Percentiles rank a stretch among this genome's conserved stretches.
Conservation (phyloP, 768 basidiomycete genomes). For the Boletus insuetus region DNA sequence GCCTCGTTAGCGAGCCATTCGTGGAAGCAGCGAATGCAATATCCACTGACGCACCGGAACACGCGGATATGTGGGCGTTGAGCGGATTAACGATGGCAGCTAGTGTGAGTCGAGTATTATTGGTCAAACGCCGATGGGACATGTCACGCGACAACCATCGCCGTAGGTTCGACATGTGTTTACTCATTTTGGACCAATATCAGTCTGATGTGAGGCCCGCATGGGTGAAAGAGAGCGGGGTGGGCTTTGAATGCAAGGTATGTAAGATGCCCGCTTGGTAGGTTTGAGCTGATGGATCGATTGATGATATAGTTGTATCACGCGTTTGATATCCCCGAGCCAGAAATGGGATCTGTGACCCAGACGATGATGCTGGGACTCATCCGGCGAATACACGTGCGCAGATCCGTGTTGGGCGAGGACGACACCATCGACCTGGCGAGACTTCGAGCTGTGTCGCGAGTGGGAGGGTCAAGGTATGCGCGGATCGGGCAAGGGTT, state of each 20-base stretch:
- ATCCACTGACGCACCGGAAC: slow-evolving; percentile 53
- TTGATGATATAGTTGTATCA: slow-evolving; percentile 43
- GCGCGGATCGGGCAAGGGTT: slow-evolving; percentile 46
- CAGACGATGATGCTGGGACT: slow-evolving; percentile 51
- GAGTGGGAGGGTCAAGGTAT: slow-evolving; percentile 52
- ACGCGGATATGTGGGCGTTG: slow-evolving; percentile 57
- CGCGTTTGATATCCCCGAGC: slow-evolving; percentile 45
- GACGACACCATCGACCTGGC: slow-evolving; percentile 43
- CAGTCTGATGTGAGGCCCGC: slow-evolving; percentile 50
- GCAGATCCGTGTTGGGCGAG: slow-evolving; percentile 46
- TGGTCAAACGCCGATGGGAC: slow-evolving; percentile 1
- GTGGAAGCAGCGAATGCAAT: slow-evolving; percentile 54
- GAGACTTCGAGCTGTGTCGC: slow-evolving; percentile 47
- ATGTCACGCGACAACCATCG: slow-evolving; percentile 10
- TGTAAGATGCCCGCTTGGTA: slow-evolving; percentile 22
- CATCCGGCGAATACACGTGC: slow-evolving; percentile 52
- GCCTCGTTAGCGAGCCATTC: slow-evolving; percentile 67
- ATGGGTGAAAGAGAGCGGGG: slow-evolving; percentile 55
- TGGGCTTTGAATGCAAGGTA: slow-evolving; percentile 63
- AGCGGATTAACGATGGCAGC: slow-evolving; percentile 54
- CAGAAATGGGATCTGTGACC: slow-evolving; percentile 36
- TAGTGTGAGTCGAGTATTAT: slow-evolving; percentile 43
- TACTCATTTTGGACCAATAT: slow-evolving; percentile 11
- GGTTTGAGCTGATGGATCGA: slow-evolving; percentile 16
- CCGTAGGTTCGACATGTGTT: background rate